Conservation (phyloP, 1,284 basidiomycete species). For the Irpex lacteus region DNA sequence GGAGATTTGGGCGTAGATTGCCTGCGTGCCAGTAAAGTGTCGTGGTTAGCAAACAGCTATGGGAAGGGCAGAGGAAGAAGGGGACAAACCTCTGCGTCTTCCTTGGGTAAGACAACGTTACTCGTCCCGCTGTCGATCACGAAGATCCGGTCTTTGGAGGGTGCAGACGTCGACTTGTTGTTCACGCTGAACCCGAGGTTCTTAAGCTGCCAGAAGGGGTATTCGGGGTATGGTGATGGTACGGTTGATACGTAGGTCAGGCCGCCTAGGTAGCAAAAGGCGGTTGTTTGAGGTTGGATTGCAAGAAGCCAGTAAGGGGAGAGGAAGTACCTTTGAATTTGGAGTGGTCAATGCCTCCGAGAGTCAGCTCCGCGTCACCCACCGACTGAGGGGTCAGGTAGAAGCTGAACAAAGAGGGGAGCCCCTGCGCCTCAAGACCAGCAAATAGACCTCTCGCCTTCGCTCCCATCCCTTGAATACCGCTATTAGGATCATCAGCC, state of each 20-base stretch:
- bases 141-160: slow-evolving; percentile 39
- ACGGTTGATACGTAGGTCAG: background rate
- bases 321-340: slow-evolving; percentile 42
- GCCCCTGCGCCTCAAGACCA: slow-evolving; percentile 41
- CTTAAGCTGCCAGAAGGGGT: slow-evolving; percentile 41
- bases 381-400: slow-evolving; percentile 47
- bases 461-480: slow-evolving; percentile 38
- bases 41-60: no score
- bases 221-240: slow-evolving; percentile 23
- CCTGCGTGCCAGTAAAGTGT: no score
- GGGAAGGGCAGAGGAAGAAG: background rate
- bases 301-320: no score
- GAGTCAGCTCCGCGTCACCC: slow-evolving; percentile 50
- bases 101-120: slow-evolving; percentile 47
- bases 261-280: no score
- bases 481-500: slow-evolving; percentile 50
- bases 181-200: slow-evolving; percentile 49
- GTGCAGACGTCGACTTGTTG: slow-evolving; percentile 42
- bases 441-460: slow-evolving; percentile 17
- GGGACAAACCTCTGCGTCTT: slow-evolving; percentile 39
- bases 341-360: slow-evolving; percentile 49
- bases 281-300: no score
- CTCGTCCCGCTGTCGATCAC: slow-evolving; percentile 59
- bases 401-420: slow-evolving; percentile 51
- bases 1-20: slow-evolving; percentile 54